phyloP scores from a whole-genome alignment of 768 basidiomycete species.

The Trametes sanguinea region DNA sequence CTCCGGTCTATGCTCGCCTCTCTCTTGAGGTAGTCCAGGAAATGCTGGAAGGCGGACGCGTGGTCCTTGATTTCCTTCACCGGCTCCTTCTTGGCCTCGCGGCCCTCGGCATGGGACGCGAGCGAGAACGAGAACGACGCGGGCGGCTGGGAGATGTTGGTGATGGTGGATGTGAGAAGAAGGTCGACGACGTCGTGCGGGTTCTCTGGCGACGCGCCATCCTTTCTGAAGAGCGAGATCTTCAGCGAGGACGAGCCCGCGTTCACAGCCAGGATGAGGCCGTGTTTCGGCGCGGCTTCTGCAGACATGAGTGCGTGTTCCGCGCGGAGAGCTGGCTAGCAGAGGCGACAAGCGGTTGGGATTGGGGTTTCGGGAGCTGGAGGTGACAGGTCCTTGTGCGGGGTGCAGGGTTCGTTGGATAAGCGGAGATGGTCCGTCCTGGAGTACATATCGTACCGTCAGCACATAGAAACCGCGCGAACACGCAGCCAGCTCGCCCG shows the following conservation, averaged over 20 bases:
- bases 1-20: slow-evolving; percentile 44
- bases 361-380: neutral
- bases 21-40: slow-evolving; percentile 49
- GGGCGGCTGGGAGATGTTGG: slow-evolving; percentile 59
- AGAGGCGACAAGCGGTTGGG: neutral
- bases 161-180: slow-evolving; percentile 52
- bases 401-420: neutral
- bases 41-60: slow-evolving; percentile 60
- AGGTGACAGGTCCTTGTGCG: neutral
- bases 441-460: neutral
- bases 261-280: slow-evolving; percentile 69
- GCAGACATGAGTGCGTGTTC: slow-evolving; percentile 16
- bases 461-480: neutral
- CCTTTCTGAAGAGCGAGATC: slow-evolving; percentile 61
- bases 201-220: slow-evolving; percentile 25
- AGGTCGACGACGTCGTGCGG: slow-evolving; percentile 43
- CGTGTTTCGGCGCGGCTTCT: slow-evolving; percentile 24
- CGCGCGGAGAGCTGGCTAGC: neutral
- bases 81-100: slow-evolving; percentile 42
- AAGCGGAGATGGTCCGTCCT: neutral
- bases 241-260: slow-evolving; percentile 88
- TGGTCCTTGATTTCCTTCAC: slow-evolving; percentile 53
- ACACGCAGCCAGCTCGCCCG: neutral
- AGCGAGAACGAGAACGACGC: slow-evolving; percentile 50
- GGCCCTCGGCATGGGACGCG: slow-evolving; percentile 23